Evolutionary conservation across 2,329 filamentous ascomycete species (phyloP).

Genomic region (Gnomoniopsis smithogilvyi): DNA sequence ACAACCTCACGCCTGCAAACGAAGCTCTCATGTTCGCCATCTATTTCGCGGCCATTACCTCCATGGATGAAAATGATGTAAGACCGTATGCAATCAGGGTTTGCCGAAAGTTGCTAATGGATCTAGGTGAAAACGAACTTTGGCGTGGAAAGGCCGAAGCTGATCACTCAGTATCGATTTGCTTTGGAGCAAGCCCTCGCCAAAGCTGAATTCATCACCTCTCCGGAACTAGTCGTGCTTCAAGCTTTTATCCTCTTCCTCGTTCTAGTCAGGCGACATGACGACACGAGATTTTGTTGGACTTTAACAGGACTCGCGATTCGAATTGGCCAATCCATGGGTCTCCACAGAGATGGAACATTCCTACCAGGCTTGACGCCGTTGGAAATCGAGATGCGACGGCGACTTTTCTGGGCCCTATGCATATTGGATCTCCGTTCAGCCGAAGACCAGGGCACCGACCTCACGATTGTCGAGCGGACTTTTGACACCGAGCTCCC

Average conservation of each 20-base stretch:
- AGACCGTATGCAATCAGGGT: conserved; percentile 4
- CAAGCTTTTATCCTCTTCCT: conserved; percentile 62
- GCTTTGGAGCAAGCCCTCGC: conserved; percentile 58
- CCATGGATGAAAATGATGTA: conserved; percentile 59
- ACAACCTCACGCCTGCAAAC: conserved; percentile 51
- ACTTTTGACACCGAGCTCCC: conserved; percentile 53
- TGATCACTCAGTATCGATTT: conserved; percentile 46
- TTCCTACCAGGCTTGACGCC: conserved; percentile 50
- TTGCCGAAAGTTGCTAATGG: not conserved
- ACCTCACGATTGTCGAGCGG: conserved; percentile 41
- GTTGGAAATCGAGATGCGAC: conserved; percentile 61
- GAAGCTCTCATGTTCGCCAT: conserved; percentile 64
- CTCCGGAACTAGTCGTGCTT: conserved; percentile 55
- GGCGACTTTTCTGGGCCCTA: conserved; percentile 61
- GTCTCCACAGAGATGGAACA: conserved; percentile 56
- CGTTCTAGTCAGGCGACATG: conserved; percentile 47
- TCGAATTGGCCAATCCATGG: conserved; percentile 50
- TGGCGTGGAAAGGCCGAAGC: conserved; percentile 43
- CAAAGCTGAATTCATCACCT: conserved; percentile 58
- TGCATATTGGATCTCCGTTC: conserved; percentile 57
- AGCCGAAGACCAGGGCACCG: conserved; percentile 57
- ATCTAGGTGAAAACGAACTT: conserved; percentile 49
- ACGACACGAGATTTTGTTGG: conserved; percentile 56
- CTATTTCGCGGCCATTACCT: conserved; percentile 56
- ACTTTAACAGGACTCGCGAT: conserved; percentile 62